Evolutionary conservation across 176 grass and related monocot genomes (phyloP), one percentile per base, ranked within the genome.

Genomic region (Aegilops bicornis): DNA sequence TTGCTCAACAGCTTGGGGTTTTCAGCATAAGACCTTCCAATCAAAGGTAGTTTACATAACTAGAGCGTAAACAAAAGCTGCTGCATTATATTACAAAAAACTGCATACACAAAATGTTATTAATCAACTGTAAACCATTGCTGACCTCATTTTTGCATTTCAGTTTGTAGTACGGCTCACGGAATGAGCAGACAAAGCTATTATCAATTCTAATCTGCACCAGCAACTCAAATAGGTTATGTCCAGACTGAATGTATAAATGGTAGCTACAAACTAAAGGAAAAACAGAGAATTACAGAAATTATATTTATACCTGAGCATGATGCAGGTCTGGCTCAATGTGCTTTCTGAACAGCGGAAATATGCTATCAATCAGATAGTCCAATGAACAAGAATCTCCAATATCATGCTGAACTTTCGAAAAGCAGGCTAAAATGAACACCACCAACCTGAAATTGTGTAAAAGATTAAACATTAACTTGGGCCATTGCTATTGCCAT

Each of bases 81-180:
- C 2, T 79, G 59, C 7, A 25, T 64, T 63, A n/a, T 5, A 42
- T 65, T 36, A 35, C 23, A 78, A 39, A 62, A 64, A 79, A 12
- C 45, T 73, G 71, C 54, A 80, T 82, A 66, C 15, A 65, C 66
- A 79, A 20, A 82, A 78, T 59, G 82, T 25, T 79, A 59, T 67
- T 64, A 72, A 70, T 60, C 32, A 91, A 77, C 56, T 59, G 79
- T 39, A 86, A 89, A 29, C 27, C 48, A 69, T 33, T 86, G 61
- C 93, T 88, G 80, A 98, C 96, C 96, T 98, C 92, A 79, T 86
- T 94, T 86, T 95, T 98, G 96, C 96, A 98, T 87, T 98, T 98
- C 39, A 98, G 82, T 89, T 98, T 98, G 90, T 98, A 98, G 76
- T 91, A 98, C n/a, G 96, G 93, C 69, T 96, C 93, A 66, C 96